phyloP scores from a whole-genome alignment of 164 flowering plant species.

The Berberis thunbergii region DNA sequence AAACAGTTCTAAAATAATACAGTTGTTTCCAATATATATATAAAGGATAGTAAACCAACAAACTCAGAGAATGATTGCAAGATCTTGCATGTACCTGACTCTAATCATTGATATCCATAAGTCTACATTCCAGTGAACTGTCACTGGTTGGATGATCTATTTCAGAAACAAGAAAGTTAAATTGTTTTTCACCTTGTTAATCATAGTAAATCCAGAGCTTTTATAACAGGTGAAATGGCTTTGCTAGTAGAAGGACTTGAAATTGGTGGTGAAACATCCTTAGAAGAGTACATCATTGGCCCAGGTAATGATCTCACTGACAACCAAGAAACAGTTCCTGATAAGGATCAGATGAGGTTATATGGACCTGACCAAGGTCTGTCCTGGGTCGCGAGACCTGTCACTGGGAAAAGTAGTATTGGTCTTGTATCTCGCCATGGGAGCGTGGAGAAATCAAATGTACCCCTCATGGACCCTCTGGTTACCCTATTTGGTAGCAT shows the following conservation, averaged over 20 bases:
- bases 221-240: conserved; percentile 79
- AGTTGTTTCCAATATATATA: too few species aligned
- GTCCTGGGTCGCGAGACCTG: conserved; percentile 88
- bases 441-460: conserved; percentile 46
- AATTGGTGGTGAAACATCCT: conserved; percentile 73
- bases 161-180: background rate
- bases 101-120: too few species aligned
- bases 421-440: conserved; percentile 72
- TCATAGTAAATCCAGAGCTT: background rate
- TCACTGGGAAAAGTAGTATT: conserved; percentile 56
- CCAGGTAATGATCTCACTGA: conserved; percentile 52
- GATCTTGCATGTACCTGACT: background rate
- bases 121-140: too few species aligned
- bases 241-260: conserved; percentile 91
- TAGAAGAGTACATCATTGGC: conserved; percentile 83
- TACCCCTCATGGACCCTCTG: conserved; percentile 76
- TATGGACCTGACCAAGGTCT: conserved; percentile 76
- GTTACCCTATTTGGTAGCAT: conserved; percentile 89
- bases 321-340: conserved; percentile 30
- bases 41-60: background rate
- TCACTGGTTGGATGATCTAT: background rate
- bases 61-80: background rate
- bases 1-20: too few species aligned
- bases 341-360: conserved; percentile 51
- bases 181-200: too few species aligned